Percentiles rank a stretch among this genome's conserved stretches.
phyloP scores from a whole-genome alignment of 2,329 filamentous ascomycete species.

The Chaetomium globosum region DNA sequence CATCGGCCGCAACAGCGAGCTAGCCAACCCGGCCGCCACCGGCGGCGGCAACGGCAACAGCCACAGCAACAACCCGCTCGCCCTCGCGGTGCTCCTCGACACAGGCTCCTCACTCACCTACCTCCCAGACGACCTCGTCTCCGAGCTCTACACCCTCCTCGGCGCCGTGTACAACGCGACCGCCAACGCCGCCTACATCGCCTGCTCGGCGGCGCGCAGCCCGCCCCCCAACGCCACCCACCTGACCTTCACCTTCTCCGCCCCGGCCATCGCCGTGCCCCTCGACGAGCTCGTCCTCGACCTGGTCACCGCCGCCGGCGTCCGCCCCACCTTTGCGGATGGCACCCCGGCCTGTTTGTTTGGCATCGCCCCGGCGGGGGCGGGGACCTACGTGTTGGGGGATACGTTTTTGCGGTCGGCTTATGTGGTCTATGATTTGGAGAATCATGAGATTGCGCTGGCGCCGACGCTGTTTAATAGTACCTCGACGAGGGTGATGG shows the following conservation, averaged over 20 bases:
- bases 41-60: conserved; percentile 40
- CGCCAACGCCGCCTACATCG: conserved; percentile 62
- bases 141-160: conserved; percentile 60
- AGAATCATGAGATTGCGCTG: conserved; percentile 70
- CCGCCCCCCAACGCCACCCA: conserved; percentile 46
- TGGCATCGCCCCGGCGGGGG: conserved; percentile 63
- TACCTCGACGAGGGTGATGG: conserved; percentile 53
- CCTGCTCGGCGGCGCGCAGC: conserved; percentile 55
- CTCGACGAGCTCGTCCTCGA: conserved; percentile 64
- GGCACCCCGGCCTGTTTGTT: conserved; percentile 65
- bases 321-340: conserved; percentile 55
- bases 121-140: conserved; percentile 59
- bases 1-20: conserved; percentile 41
- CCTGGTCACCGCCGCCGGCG: conserved; percentile 51
- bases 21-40: conserved; percentile 31
- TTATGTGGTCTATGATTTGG: conserved; percentile 75
- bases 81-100: conserved; percentile 69
- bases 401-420: conserved; percentile 76
- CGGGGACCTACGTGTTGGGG: conserved; percentile 64
- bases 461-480: conserved; percentile 68
- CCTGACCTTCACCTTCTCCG: conserved; percentile 61
- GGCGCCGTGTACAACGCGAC: conserved; percentile 60
- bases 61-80: conserved; percentile 33
- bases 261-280: conserved; percentile 56
- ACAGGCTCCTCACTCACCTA: conserved; percentile 70